Evolutionary conservation across 768 basidiomycete genomes (phyloP), one percentile per base, ranked within the genome.

Genomic region (Gautieria morchelliformis): DNA sequence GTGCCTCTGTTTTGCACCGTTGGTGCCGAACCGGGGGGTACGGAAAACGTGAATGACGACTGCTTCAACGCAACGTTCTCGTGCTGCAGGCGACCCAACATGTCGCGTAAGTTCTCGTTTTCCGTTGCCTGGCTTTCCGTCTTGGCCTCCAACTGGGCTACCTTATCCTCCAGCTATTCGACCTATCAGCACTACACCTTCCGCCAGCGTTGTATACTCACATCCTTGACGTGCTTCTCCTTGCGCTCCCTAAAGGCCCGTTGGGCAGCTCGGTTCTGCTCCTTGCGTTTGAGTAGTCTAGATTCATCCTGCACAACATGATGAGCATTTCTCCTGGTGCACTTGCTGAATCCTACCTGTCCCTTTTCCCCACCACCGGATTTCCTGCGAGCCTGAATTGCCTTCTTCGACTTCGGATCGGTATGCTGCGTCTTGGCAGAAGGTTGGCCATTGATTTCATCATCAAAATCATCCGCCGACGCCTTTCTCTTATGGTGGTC

Each of bases 261-360:
- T 71, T 99, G 96, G 7, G 95, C 95, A 3, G 93, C 93, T 56
- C 95, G 79, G 64, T 99, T 99, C 72, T 98, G 95, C 64, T 97
- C 90, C 73, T 98, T 98, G 61, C 95, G 84, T 67, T 95, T 94
- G 61, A 89, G 60, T 5, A 92, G 71, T 22, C 89, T 80, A 5
- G 77, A 70, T 64, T 91, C 89, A 62, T 93, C 90, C 71, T 89
- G 61, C 45, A 9, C 44, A 54, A 12, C 24, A 47, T 4, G 17
- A 12, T 30, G 4, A 45, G 20, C 30, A 8, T 27, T n/a, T 42
- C 27, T n/a, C 10, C 40, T 48, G 54, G n/a, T 24, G 30, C 33
- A n/a, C 58, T 32, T 40, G 39, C 5, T 48, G 15, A 14, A 20
- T 24, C 54, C 50, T 45, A 75, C 76, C 61, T 71, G 68, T 19